Conservation (phyloP, 2,329 filamentous ascomycete genomes). For the Rhinocladiella similis region DNA sequence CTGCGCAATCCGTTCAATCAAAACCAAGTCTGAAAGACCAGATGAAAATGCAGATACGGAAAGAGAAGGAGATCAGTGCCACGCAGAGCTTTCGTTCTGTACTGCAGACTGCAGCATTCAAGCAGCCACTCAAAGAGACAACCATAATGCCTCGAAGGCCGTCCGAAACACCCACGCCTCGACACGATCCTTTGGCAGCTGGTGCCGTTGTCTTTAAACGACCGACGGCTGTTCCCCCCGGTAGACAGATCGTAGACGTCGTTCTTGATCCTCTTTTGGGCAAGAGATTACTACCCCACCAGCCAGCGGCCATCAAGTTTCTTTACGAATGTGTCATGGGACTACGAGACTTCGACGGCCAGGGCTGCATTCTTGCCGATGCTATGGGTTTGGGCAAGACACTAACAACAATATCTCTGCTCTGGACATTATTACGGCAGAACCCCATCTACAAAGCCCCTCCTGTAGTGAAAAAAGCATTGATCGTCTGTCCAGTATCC, state of each 20-base stretch:
- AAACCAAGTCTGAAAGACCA: constrained; percentile 30
- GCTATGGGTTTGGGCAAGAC: constrained; percentile 78
- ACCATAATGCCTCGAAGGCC: constrained; percentile 50
- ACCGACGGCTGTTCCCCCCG: constrained; percentile 55
- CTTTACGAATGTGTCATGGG: constrained; percentile 77
- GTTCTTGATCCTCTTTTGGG: constrained; percentile 68
- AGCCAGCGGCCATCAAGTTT: constrained; percentile 68
- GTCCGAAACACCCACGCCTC: constrained; percentile 55
- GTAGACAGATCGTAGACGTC: constrained; percentile 69
- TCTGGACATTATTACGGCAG: constrained; percentile 73
- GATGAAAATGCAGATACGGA: constrained; percentile 28
- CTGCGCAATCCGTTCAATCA: constrained; percentile 30
- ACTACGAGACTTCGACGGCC: constrained; percentile 63
- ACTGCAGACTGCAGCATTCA: constrained; percentile 49
- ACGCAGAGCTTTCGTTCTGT: constrained; percentile 36
- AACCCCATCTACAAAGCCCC: constrained; percentile 60
- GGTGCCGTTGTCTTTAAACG: constrained; percentile 68
- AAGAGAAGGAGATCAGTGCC: constrained; percentile 37
- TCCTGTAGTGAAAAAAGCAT: constrained; percentile 67
- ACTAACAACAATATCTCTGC: constrained; percentile 67
- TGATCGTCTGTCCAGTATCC: constrained; percentile 73
- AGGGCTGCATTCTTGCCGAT: constrained; percentile 71
- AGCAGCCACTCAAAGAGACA: constrained; percentile 59
- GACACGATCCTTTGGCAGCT: constrained; percentile 62
- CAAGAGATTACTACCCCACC: constrained; percentile 65